Percentiles rank a stretch among this genome's conserved stretches.
These are phyloP conservation scores for Solanum tarijense DNA, from an alignment of 257 asterid genomes.

Conservation along the genomic window DNA sequence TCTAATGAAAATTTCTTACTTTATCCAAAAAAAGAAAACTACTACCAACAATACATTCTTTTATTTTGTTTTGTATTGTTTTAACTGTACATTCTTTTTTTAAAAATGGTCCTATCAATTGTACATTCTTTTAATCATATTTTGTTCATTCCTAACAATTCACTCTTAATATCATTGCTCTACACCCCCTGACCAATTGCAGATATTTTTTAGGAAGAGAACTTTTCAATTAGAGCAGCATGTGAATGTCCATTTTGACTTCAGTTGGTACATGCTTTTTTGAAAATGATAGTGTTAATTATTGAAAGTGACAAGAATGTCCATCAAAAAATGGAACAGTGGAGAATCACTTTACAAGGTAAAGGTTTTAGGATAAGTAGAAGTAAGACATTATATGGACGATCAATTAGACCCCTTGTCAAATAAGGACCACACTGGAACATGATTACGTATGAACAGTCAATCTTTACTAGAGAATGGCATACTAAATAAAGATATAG, in stretches of 20 bases:
- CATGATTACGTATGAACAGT: background rate
- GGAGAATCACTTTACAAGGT: background rate
- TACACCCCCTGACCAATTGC: background rate
- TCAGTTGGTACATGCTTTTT: background rate
- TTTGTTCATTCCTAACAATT: background rate
- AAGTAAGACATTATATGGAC: background rate
- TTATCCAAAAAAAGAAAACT: background rate
- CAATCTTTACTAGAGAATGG: background rate
- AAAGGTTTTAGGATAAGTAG: background rate
- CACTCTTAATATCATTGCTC: background rate
- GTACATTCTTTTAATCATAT: background rate
- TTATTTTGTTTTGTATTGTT: background rate
- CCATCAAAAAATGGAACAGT: background rate
- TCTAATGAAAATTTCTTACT: background rate
- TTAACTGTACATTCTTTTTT: background rate
- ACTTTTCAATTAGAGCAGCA: background rate
- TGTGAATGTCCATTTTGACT: background rate
- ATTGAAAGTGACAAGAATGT: background rate
- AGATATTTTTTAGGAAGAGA: background rate
- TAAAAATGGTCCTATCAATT: background rate
- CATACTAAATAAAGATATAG: background rate
- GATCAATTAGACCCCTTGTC: background rate
- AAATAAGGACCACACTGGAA: background rate
- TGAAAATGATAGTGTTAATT: background rate
- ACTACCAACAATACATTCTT: background rate